Evolutionary conservation across 352 stramenopile genomes (phyloP).

Genomic region (Phytophthora podocarpi): DNA sequence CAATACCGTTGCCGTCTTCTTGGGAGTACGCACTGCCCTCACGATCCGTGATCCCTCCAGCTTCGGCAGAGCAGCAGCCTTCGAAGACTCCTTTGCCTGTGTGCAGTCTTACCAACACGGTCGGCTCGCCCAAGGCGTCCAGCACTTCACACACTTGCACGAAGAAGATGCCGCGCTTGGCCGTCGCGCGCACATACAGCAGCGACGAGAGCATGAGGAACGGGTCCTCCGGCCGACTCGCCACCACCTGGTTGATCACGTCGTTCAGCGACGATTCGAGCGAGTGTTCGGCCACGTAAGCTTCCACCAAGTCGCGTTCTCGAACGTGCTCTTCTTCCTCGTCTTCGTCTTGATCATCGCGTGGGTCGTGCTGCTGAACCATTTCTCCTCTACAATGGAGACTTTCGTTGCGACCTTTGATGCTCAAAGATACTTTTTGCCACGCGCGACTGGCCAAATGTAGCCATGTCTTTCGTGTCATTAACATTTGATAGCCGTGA

Average conservation of each 20-base stretch:
- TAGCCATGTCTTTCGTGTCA: too few species aligned
- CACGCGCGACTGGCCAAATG: constrained; percentile 17
- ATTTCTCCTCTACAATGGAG: constrained; percentile 8
- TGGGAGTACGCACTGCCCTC: background rate
- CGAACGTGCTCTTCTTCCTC: constrained; percentile 44
- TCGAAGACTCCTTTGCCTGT: constrained; percentile 76
- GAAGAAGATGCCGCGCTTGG: constrained; percentile 70
- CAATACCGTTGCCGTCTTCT: constrained; percentile 5
- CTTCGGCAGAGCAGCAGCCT: constrained; percentile 44
- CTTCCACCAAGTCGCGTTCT: constrained; percentile 78
- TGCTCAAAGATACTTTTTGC: constrained; percentile 31
- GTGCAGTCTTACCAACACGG: constrained; percentile 61
- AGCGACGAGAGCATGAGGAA: constrained; percentile 73
- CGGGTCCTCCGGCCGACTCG: constrained; percentile 63
- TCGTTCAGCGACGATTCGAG: constrained; percentile 74
- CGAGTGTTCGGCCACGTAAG: constrained; percentile 72
- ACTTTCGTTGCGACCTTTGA: constrained; percentile 17
- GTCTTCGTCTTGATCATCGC: constrained; percentile 25
- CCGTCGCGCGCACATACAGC: constrained; percentile 61
- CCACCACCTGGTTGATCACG: constrained; percentile 75
- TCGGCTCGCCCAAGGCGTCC: constrained; percentile 44
- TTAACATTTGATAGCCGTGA: too few species aligned
- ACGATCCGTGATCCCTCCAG: constrained; percentile 42
- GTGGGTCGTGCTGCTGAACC: constrained; percentile 25
- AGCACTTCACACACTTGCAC: constrained; percentile 64